Conservation (phyloP, 129 eudicot species). For the Daucus carota region DH1_v3.0 NC_030382.2:45507501-45508000, state of each 20-base stretch:
- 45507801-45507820: not conserved
- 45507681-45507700: constrained; percentile 39
- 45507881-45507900: not conserved
- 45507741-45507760: constrained; percentile 52
- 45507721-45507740: constrained; percentile 64
- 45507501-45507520: constrained; percentile 70
- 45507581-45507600: too few species aligned
- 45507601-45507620: constrained; percentile 41
- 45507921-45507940: not conserved
- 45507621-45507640: constrained; percentile 25
- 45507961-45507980: too few species aligned
- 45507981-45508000: not conserved
- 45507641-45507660: constrained; percentile 46
- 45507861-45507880: not conserved
- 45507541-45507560: constrained; percentile 32
- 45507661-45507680: constrained; percentile 74
- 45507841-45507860: not conserved
- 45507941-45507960: not conserved
- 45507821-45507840: not conserved
- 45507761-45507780: not conserved
- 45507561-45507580: constrained; percentile 48
- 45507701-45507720: constrained; percentile 70
- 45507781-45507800: not conserved
- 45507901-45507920: not conserved
- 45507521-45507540: constrained; percentile 72